Evolutionary conservation across 306 rosid species (phyloP), one percentile per base, ranked within the genome.

Genomic region (Quercus mongolica): DNA sequence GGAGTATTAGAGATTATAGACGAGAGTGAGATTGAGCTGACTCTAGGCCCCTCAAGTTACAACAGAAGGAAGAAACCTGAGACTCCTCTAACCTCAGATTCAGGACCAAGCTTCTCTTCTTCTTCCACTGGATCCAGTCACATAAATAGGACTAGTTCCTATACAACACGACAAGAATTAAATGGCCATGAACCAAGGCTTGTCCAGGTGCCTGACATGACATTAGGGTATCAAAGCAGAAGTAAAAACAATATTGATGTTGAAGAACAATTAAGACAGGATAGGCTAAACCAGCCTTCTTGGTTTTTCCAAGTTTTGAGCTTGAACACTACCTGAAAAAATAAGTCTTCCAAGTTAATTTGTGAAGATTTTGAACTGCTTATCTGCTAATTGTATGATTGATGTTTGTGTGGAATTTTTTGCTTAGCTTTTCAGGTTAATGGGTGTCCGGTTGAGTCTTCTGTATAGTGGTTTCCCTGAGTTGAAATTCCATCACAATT

Each of bases 41-140:
- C 98, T 65, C 86, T 92, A 56, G 96, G 97, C 10, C 98, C 92
- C 58, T 88, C 96, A 31, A 82, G 86, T 86, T 90, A 77, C 82
- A 90, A 70, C 56, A 71, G 84, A 71, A 86, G 85, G 87, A 90
- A 86, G 89, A 89, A 84, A 82, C 69, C 76, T 19, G 88, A 85
- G 78, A 89, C 87, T 76, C 81, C 85, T 28, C 69, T 85, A 75
- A 83, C 87, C 73, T 84, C 96, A 69, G 95, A 87, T 65, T 89
- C 91, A 44, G 88, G 86, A 18, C 85, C 82, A 76, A 89, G 90
- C 69, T 87, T 85, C 78, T 91, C 91, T 75, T 91, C 95, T 73
- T 89, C 90, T 85, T 92, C 97, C 6, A 81, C 90, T 69, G 94
- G 91, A 82, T 94, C 94, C 51, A 90, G 96, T 84, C 86, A 88